Base-by-base conservation (phyloP, 345 rosid species). In the Turritis glabra region DNA sequence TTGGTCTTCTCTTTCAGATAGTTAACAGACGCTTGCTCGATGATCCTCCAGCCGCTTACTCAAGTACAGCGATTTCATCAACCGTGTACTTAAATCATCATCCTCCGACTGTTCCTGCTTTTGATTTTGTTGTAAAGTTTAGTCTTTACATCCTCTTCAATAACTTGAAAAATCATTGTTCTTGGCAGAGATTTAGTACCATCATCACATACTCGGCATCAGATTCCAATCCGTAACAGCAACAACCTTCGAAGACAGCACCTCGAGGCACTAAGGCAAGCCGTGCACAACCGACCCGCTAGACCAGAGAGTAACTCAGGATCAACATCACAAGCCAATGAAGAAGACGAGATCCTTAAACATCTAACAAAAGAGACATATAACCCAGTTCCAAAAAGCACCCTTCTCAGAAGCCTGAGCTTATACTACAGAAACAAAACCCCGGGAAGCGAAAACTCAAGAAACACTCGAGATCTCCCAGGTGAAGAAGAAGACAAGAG, bases 341-440 rank as follows among this genome's bases (percentile, higher is more conserved):
- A 79, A 64, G 85, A 85, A 71, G 75, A 58, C 3, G 21, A 69
- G 17, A 80, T 74, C 47, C 5, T 90, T 37, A 82, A 77, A 71
- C 80, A 80, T 74, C 83, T 93, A 57, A 87, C 70, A 77, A 89
- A 82, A 77, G 84, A 84, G 50, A 74, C 78, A 32, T 91, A 93
- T 58, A 84, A 85, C 59, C 93, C 96, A 0, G 1, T 43, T 10
- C 85, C 89, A 0, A 84, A 79, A 80, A 87, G 73, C 73, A 38
- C 57, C 4, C 71, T 88, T 53, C 48, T 82, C 13, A 86, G 69
- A 55, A 82, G 76, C 75, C 6, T 91, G 53, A 76, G 80, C 75
- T 67, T 80, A 53, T 93, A 89, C 68, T 91, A 89, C 70, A 74
- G 89, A 73, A 84, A 83, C 44, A 70, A 71, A 8, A 58, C 43